Evolutionary conservation across 2,329 filamentous ascomycete genomes (phyloP).

Genomic region (Fusarium sp.): DNA sequence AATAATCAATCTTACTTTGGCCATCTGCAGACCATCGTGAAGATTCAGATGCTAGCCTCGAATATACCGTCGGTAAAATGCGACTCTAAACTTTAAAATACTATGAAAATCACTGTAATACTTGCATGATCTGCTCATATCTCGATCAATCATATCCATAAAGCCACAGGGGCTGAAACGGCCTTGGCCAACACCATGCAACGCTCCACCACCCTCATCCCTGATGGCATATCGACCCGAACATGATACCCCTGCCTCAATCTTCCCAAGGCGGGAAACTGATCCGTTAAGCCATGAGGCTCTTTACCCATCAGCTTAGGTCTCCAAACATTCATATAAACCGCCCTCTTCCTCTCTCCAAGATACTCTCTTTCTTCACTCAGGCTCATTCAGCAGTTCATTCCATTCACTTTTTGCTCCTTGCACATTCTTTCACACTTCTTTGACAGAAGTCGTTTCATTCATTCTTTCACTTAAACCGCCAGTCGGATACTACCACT

Average conservation of each 20-base stretch:
- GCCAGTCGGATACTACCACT: conserved; percentile 34
- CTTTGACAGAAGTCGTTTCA: conserved; percentile 46
- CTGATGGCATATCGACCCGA: conserved; percentile 30
- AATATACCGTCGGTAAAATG: not conserved
- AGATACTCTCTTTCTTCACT: conserved; percentile 9
- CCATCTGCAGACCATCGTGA: not conserved
- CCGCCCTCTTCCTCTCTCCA: not conserved
- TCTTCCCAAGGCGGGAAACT: conserved; percentile 15
- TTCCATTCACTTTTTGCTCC: conserved; percentile 41
- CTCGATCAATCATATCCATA: not conserved
- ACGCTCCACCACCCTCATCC: conserved; percentile 17
- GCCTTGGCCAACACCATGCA: conserved; percentile 24
- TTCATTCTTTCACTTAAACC: conserved; percentile 35
- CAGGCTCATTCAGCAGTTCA: conserved; percentile 42
- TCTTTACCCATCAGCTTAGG: not conserved
- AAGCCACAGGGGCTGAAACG: conserved; percentile 29
- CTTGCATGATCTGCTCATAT: conserved; percentile 20
- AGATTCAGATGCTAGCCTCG: not conserved
- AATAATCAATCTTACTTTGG: not conserved
- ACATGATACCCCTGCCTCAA: conserved; percentile 8
- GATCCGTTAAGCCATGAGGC: conserved; percentile 21
- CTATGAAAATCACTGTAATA: not conserved
- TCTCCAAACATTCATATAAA: conserved; percentile 30
- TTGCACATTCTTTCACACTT: conserved; percentile 40
- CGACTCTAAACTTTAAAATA: not conserved